Percentiles rank a stretch among this genome's conserved stretches.
Conservation (phyloP, 805 yeast species). For the Groenewaldozyma salmanticensis region DNA sequence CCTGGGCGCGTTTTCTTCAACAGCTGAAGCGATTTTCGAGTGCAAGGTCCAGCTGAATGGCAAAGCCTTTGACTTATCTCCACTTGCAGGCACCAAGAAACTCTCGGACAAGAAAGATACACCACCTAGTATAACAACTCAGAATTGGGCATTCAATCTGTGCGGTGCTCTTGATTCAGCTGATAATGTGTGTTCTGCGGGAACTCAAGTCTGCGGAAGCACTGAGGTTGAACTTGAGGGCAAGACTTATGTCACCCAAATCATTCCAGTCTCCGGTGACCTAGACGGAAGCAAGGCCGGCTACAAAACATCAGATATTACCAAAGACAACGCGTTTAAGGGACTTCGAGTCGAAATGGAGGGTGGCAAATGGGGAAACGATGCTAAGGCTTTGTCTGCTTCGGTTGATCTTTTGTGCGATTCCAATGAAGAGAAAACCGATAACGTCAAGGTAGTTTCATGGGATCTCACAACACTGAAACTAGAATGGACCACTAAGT, state of each 20-base stretch:
- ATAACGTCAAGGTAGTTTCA: slow-evolving; percentile 6
- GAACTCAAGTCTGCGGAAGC: slow-evolving; percentile 73
- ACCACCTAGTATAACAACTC: slow-evolving; percentile 65
- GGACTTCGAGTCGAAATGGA: slow-evolving; percentile 33
- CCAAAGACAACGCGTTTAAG: slow-evolving; percentile 14
- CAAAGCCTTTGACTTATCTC: slow-evolving; percentile 30
- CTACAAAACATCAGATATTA: slow-evolving; percentile 9
- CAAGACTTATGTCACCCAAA: slow-evolving; percentile 40
- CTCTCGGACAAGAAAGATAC: slow-evolving; percentile 40
- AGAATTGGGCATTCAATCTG: slow-evolving; percentile 62
- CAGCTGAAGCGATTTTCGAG: slow-evolving; percentile 15
- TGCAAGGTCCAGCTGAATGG: slow-evolving; percentile 23
- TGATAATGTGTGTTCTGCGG: slow-evolving; percentile 45
- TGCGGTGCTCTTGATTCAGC: slow-evolving; percentile 43
- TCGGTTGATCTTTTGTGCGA: slow-evolving; percentile 25
- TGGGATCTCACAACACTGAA: slow-evolving; percentile 16
- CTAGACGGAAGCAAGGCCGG: slow-evolving; percentile 21
- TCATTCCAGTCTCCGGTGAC: slow-evolving; percentile 39
- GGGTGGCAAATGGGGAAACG: slow-evolving; percentile 66
- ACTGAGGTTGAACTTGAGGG: slow-evolving; percentile 41
- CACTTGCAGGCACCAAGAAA: slow-evolving; percentile 41
- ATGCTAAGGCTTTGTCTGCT: slow-evolving; percentile 27
- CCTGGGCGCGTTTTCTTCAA: too few species aligned
- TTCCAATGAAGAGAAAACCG: slow-evolving; percentile 5
- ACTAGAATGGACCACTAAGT: slow-evolving; percentile 15